These are phyloP conservation scores for Collybiopsis luxurians DNA, from an alignment of 768 basidiomycete genomes.

Conservation along the genomic window DNA sequence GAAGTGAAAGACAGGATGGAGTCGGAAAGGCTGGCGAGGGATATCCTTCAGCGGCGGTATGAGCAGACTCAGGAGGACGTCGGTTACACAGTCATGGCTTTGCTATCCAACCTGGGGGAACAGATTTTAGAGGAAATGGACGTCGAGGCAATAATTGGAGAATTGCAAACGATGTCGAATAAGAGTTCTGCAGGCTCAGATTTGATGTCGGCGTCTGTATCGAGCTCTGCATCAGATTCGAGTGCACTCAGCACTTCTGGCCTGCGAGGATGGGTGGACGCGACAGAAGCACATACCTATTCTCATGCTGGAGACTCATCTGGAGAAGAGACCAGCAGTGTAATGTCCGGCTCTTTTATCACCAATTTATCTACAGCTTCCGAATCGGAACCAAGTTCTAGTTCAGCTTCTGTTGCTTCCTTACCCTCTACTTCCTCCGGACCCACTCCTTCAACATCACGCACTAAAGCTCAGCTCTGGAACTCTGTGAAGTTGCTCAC, in stretches of 20 bases:
- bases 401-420: slow-evolving; percentile 5
- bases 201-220: neutral
- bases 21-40: slow-evolving; percentile 54
- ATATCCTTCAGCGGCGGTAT: slow-evolving; percentile 71
- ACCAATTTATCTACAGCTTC: neutral
- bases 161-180: slow-evolving; percentile 32
- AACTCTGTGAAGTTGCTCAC: slow-evolving; percentile 89
- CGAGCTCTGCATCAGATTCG: neutral
- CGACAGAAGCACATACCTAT: neutral
- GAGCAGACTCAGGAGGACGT: slow-evolving; percentile 74
- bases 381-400: slow-evolving; percentile 8
- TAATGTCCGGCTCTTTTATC: slow-evolving; percentile 4
- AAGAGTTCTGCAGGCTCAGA: slow-evolving; percentile 3
- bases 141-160: slow-evolving; percentile 67
- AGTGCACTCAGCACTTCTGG: slow-evolving; percentile 9
- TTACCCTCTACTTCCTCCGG: slow-evolving; percentile 1
- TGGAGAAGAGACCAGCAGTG: neutral
- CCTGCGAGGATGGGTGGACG: slow-evolving; percentile 11
- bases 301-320: neutral
- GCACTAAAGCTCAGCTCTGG: slow-evolving; percentile 86
- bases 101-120: slow-evolving; percentile 62
- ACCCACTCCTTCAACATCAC: slow-evolving; percentile 18
- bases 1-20: slow-evolving; percentile 65
- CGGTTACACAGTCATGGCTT: slow-evolving; percentile 70
- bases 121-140: slow-evolving; percentile 74